These are phyloP conservation scores for Nemania sp. DNA, from an alignment of 2,329 filamentous ascomycete genomes.

Conservation along the genomic window DNA sequence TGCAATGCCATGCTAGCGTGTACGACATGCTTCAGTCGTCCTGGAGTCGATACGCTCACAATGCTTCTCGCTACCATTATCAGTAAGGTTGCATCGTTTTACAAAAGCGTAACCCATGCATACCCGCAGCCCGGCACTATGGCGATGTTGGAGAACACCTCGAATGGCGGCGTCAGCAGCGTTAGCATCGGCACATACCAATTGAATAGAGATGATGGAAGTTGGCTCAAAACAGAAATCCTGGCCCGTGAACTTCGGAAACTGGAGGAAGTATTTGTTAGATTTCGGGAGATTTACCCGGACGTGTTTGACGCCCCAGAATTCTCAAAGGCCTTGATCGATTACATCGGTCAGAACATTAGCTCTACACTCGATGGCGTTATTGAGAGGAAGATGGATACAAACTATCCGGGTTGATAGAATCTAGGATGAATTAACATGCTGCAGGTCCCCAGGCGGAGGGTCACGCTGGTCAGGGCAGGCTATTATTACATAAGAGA, in stretches of 20 bases:
- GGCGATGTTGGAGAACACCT: slow-evolving; percentile 6
- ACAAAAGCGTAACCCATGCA: slow-evolving; percentile 48
- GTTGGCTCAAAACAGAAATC: slow-evolving; percentile 54
- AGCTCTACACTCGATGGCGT: slow-evolving; percentile 49
- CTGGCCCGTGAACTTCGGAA: slow-evolving; percentile 53
- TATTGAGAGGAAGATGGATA: slow-evolving; percentile 41
- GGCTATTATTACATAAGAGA: not conserved
- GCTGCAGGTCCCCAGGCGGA: too few relatives aligned
- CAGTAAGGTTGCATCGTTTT: slow-evolving; percentile 53
- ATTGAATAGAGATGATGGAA: slow-evolving; percentile 51
- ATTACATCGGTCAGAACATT: slow-evolving; percentile 50
- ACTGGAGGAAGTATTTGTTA: slow-evolving; percentile 51
- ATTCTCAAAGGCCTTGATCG: slow-evolving; percentile 51
- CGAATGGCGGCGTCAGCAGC: slow-evolving; percentile 38
- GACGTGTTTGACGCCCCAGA: slow-evolving; percentile 48
- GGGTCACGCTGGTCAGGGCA: not conserved
- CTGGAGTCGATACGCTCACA: slow-evolving; percentile 49
- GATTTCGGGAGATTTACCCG: slow-evolving; percentile 49
- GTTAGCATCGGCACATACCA: slow-evolving; percentile 51
- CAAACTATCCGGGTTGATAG: not conserved
- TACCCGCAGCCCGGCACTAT: slow-evolving; percentile 44
- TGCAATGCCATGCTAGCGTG: slow-evolving; percentile 54
- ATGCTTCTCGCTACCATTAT: slow-evolving; percentile 58
- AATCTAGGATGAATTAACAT: not conserved
- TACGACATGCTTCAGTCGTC: slow-evolving; percentile 49